Evolutionary conservation across 495 filamentous ascomycete genomes (phyloP).

Genomic region (Collariella sp.): DNA sequence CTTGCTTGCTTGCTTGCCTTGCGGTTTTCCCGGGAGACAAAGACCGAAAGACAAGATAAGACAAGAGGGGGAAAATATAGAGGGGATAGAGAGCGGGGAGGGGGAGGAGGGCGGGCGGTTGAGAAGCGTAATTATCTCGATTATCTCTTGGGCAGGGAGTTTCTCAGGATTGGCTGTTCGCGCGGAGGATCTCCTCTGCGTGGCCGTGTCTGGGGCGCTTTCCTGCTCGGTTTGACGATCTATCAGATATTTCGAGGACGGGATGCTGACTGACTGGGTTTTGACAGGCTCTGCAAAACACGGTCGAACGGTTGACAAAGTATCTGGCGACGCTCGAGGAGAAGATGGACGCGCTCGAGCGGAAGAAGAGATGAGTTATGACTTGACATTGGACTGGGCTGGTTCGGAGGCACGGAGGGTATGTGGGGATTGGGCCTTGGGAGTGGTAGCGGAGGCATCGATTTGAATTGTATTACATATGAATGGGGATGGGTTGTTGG

Average conservation of each 20-base stretch:
- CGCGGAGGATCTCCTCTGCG: too few relatives aligned
- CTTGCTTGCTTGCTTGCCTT: not conserved
- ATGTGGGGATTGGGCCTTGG: not conserved
- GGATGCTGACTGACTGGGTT: constrained; percentile 10
- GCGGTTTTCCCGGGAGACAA: not conserved
- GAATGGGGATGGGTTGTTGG: not conserved
- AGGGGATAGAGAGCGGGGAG: not conserved
- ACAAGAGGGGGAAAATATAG: not conserved
- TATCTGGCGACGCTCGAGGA: constrained; percentile 78
- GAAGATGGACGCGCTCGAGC: constrained; percentile 60
- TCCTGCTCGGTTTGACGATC: not conserved
- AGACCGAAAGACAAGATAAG: not conserved
- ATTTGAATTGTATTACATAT: not conserved
- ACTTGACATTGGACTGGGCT: not conserved
- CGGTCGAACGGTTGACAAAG: constrained; percentile 74
- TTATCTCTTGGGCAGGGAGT: constrained; percentile 6
- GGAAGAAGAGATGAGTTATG: constrained; percentile 35
- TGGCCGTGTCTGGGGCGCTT: too few relatives aligned
- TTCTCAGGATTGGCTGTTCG: not conserved
- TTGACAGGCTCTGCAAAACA: constrained; percentile 71
- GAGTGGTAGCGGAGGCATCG: not conserved
- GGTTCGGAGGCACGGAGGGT: not conserved
- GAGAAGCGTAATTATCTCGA: constrained; percentile 13
- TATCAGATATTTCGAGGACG: not conserved
- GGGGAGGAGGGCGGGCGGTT: constrained; percentile 3